Evolutionary conservation across 768 basidiomycete species (phyloP), one percentile per base, ranked within the genome.

Genomic region (Flagelloscypha sp.): DNA sequence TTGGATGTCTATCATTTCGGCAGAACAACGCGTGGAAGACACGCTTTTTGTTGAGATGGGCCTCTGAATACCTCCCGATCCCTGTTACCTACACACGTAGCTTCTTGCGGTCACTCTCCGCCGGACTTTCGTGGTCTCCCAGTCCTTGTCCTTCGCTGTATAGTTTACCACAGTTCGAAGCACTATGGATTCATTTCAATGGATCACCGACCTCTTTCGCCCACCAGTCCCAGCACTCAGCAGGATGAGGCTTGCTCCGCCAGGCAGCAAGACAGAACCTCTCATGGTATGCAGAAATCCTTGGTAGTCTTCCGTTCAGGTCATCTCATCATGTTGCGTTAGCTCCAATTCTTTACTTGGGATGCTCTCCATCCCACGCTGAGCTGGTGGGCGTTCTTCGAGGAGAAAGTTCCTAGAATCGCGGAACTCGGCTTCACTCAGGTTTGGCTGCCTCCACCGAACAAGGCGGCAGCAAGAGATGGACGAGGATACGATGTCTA

Each of bases 311-410:
- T 17, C 6, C 33, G 22, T 12, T 23, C 27, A n/a, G 12, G 16
- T 23, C 13, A 13, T 10, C 20, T 25, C n/a, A 21, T 33, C 19
- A n/a, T n/a, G 24, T 27, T 13, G 15, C 17, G 29, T 24, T 36
- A 74, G 86, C 56, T 88, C 19, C 86, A 89, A 55, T 89, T 86
- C 57, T 89, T 87, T 48, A 86, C 84, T 10, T 89, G 87, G 87
- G 76, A 88, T 34, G 59, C 72, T 20, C 55, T 58, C 18, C 68
- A 72, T 45, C 62, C 65, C 10, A 54, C 60, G 12, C 54, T 74
- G 62, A 84, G 78, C 52, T 88, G 87, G 86, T 90, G 87, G 86
- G 66, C 68, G 48, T 75, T 84, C 53, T 66, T 89, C 23, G 76
- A 83, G 52, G 46, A 44, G 7, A 76, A 86, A 48, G 58, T 82